A percentile compares a stretch with the other conserved stretches of the same genome.
Conservation (phyloP, 192 early-diverging fungal species). For the Backusella circina region DNA sequence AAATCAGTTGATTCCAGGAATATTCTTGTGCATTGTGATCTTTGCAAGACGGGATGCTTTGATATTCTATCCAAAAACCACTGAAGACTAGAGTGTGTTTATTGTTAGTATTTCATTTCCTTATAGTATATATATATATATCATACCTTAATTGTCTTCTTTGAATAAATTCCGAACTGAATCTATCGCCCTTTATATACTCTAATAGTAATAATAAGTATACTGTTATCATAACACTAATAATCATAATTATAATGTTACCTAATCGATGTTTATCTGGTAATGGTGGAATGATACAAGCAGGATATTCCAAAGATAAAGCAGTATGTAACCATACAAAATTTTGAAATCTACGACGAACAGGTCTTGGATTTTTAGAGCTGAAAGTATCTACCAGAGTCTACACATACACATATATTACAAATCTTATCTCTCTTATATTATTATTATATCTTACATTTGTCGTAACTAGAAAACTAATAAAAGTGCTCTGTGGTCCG, state of each 20-base stretch:
- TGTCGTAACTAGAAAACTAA: conserved; percentile 82
- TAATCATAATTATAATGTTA: conserved; percentile 25
- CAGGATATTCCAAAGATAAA: conserved; percentile 70
- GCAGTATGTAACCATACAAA: conserved; percentile 86
- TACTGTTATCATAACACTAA: not conserved
- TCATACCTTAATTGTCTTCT: conserved; percentile 57
- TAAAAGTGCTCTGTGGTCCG: conserved; percentile 72
- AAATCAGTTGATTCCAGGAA: conserved; percentile 88
- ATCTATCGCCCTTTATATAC: conserved; percentile 94
- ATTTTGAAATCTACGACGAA: conserved; percentile 91
- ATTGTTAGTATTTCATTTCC: no score
- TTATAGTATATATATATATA: not conserved
- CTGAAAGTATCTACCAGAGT: conserved; percentile 56
- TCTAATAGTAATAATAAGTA: conserved; percentile 42
- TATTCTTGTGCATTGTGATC: conserved; percentile 61
- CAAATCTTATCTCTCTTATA: not conserved
- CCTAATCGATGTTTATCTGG: conserved; percentile 90
- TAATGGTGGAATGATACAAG: conserved; percentile 82
- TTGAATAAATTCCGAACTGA: conserved; percentile 88
- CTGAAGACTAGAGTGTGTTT: conserved; percentile 56
- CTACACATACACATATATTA: conserved; percentile 31
- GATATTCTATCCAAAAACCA: conserved; percentile 80
- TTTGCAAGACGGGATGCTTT: conserved; percentile 77
- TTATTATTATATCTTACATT: conserved; percentile 40
- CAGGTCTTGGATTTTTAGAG: conserved; percentile 47